Evolutionary conservation across 139 green algal genomes (phyloP), one percentile per base, ranked within the genome.

Genomic region (Nannochloris sp.): DNA sequence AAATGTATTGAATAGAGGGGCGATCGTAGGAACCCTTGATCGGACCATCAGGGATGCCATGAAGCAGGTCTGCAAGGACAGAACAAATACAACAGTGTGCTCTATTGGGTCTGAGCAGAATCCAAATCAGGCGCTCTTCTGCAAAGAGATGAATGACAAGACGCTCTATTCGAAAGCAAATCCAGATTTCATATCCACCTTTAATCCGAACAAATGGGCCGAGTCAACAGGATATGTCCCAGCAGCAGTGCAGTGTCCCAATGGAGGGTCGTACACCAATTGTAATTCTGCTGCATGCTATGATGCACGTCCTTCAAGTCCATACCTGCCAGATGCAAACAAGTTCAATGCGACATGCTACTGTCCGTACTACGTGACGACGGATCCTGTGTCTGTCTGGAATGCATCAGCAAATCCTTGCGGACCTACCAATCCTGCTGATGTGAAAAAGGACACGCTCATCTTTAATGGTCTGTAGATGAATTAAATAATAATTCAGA

Each of bases 331-430:
- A 19, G 46, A 19, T n/a, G 16, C 46, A 3, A n/a, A 8, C 18
- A 19, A n/a, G 18, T 53, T 53, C 18, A 53, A 53, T 53, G 46
- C 46, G 4, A 53, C 46, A 53, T 53, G 46, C 46, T 53, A 53
- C 15, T 53, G 46, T 53, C 46, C 46, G 15, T 53, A 53, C 7
- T 53, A 53, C 6, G 46, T 53, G 18, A 25, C n/a, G 5, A 21
- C 0, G 7, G 16, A 19, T 7, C n/a, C 46, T 21, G n/a, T 53
- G 46, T 19, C 18, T 21, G 46, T 53, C 0, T 53, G 46, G 46
- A 53, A 53, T 53, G 46, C 46, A 21, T 25, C 46, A 19, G 8
- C 16, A 9, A 21, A 53, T 53, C 46, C 46, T 19, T 53, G 46
- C 15, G 46, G 46, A 21, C 11, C 11, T 7, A 53, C 46, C 18